Evolutionary conservation across 768 basidiomycete species (phyloP), one percentile per base, ranked within the genome.

Genomic region (Macrocybe gigantea): DNA sequence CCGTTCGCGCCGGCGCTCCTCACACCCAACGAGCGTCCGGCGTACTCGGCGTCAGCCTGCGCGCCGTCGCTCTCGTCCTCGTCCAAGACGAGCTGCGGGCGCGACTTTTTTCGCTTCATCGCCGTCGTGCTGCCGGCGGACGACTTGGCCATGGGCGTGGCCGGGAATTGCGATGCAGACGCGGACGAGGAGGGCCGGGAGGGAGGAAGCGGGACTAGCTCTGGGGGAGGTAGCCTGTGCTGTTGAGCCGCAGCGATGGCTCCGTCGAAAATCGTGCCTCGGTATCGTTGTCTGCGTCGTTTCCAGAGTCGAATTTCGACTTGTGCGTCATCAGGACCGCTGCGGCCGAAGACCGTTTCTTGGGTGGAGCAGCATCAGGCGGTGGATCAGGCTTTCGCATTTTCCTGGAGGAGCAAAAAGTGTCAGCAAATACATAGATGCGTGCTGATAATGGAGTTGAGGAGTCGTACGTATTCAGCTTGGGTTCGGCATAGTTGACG

Each of bases 401-500:
- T 79, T 92, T 92, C 40, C 88, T 90, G 58, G 38, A 34, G 15
- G 11, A 15, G 32, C 13, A 33, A 33, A 33, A 33, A 12, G n/a
- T 32, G 6, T 56, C 50, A 54, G 42, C 49, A 44, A 51, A 8
- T 30, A 35, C 12, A 14, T 37, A 44, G 40, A 38, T 37, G 22
- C 44, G 38, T 42, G 49, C 33, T 38, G 46, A 37, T 8, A 35
- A 12, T 35, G 44, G 33, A 36, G 10, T 29, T 39, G 31, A 36
- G n/a, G 36, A 33, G 30, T 79, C 82, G 44, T 60, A 88, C 88
- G 88, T 92, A 62, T 92, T 91, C 15, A 93, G 74, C 60, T 91
- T 93, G 8, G 90, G 90, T 59, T 93, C 90, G 0, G 89, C 72
- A 54, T 93, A 92, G 61, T 92, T 92, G 41, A 93, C 70, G 55